Evolutionary conservation across 306 rosid species (phyloP), one percentile per base, ranked within the genome.

Genomic region (Prunus davidiana): DNA sequence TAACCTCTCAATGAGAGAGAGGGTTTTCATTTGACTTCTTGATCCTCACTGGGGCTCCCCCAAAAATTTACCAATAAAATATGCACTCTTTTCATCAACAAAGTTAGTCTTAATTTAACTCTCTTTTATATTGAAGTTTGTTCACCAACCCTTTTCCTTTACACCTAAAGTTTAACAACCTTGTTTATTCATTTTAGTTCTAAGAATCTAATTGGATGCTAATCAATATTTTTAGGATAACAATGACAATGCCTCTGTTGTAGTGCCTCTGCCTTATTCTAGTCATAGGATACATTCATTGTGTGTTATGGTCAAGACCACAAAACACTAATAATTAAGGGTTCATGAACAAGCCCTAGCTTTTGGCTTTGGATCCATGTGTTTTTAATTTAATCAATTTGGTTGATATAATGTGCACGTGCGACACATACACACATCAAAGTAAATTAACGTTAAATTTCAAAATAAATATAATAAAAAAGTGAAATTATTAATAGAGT

Each of bases 121-220:
- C 22, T 86, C 67, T 75, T 34, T 34, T 62, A 38, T 52, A 16
- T 69, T 50, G 28, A 80, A 81, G 75, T 88, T 81, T 78, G 86
- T 82, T 81, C 86, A 84, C 87, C 92, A 34, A 91, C 85, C 85
- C 82, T 76, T 76, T 78, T 84, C 57, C 83, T 80, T 84, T 81
- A 38, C 56, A 82, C 84, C 93, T 76, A 85, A 80, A 78, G 58
- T 86, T 79, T 82, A 82, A 86, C 83, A 67, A 69, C 73, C 82
- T 61, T 81, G 69, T 70, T 60, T 32, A 19, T 72, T 12, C 2
- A 16, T 38, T 41, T 20, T 15, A 34, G 47, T 61, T 38, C 49
- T 61, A 69, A 58, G 54, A 78, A 58, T 76, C 64, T 65, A 76
- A 68, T 65, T 78, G 69, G 82, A 76, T 81, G 74, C 69, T 66